Evolutionary conservation across 257 asterid species (phyloP), one percentile per base, ranked within the genome.

Genomic region (Primulina huaijiensis): DNA sequence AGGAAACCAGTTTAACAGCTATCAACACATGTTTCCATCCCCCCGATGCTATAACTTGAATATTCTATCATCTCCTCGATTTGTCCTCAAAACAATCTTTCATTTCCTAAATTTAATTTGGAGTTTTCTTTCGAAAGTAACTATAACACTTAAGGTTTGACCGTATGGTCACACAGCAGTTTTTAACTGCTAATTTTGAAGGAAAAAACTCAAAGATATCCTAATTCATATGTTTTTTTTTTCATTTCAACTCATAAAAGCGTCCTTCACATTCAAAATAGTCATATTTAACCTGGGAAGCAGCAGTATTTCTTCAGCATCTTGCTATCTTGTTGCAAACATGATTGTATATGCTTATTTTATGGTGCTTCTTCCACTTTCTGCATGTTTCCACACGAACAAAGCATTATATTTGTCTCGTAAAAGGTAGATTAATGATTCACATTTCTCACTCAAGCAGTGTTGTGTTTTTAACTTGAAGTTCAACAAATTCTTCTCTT

Each of bases 1-100:
- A 75, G 68, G 62, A 59, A 60, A 76, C 61, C 30, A 67, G 67
- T 72, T 50, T 4, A 67, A 69, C 68, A 66, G 73, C 69, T 55
- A 31, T 75, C 60, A 70, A 73, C 67, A 60, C 53, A 30, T 64
- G 62, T 64, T 29, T 71, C 35, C 46, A 64, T 37, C 6, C 68
- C 59, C 43, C 60, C 2, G 50, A 58, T 58, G 34, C 37, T 20
- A 50, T 4, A 50, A 50, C 7, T 14, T 50, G 20, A 50, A 16
- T 50, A 17, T 50, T 50, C 7, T 3, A 5, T 50, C 5, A 16
- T 50, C 21, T 17, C 21, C 16, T 17, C 4, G 57, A 16, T 2
- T 14, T 50, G 20, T 50, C 57, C 8, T 50, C 6, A 50, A 50
- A 43, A 50, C 0, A 50, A 16, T 17, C 57, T 4, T 16, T 14